A percentile compares a stretch with the other conserved stretches of the same genome.
These are phyloP conservation scores for Lepidopterella palustris DNA, from an alignment of 495 filamentous ascomycete genomes.

Conservation along the genomic window DNA sequence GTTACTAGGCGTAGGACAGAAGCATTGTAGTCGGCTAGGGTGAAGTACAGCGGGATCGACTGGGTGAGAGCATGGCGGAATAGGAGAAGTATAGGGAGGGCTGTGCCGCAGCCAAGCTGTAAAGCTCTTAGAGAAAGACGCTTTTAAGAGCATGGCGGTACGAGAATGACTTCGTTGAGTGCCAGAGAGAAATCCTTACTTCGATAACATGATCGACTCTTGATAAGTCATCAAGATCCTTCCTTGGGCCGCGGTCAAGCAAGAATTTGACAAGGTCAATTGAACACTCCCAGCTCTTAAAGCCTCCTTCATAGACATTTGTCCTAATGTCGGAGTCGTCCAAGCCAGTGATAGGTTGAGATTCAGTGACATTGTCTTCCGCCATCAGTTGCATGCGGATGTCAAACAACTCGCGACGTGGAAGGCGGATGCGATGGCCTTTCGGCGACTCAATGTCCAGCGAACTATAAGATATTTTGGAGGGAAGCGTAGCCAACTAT, in stretches of 20 bases:
- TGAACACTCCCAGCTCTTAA: constrained; percentile 97
- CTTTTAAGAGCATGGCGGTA: constrained; percentile 6
- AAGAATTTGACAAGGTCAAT: constrained; percentile 77
- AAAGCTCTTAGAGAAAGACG: constrained; percentile 14
- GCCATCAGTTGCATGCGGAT: constrained; percentile 91
- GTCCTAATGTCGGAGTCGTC: constrained; percentile 80
- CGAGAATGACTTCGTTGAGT: neutral
- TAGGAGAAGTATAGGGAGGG: constrained; percentile 70
- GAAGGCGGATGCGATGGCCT: constrained; percentile 50
- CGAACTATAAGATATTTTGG: constrained; percentile 67
- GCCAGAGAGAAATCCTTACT: constrained; percentile 42
- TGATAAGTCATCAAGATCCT: constrained; percentile 35
- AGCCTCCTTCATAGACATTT: constrained; percentile 93
- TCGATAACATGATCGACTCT: constrained; percentile 60
- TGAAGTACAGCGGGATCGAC: constrained; percentile 49
- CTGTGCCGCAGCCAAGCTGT: constrained; percentile 86
- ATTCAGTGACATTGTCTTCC: constrained; percentile 54
- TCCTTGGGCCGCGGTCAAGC: constrained; percentile 33
- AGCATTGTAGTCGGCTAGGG: constrained; percentile 84
- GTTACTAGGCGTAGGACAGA: constrained; percentile 80
- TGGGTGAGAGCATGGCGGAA: constrained; percentile 61
- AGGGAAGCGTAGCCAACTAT: constrained; percentile 63
- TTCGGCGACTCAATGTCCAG: constrained; percentile 49
- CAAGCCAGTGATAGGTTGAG: constrained; percentile 44
- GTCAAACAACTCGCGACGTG: constrained; percentile 86